Conservation (phyloP, 306 rosid genomes). For the Pterocarpus santalinus region DNA sequence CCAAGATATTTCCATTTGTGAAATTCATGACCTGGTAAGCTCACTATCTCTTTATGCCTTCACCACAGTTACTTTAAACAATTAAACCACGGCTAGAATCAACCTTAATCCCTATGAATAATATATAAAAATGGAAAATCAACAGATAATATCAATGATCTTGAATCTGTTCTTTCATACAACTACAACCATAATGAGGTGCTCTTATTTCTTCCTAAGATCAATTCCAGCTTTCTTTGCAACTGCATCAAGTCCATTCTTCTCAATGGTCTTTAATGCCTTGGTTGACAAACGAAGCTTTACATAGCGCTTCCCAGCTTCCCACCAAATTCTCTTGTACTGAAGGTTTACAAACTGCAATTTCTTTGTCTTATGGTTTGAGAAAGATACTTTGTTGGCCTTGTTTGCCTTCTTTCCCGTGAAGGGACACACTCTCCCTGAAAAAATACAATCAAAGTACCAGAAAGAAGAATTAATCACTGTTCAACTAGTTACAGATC, state of each 20-base stretch:
- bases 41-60: conserved; percentile 12
- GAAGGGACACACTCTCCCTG: conserved; percentile 89
- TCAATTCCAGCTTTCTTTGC: conserved; percentile 98
- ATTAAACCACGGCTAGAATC: not conserved
- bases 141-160: conserved; percentile 29
- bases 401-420: conserved; percentile 92
- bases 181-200: conserved; percentile 32
- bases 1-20: conserved; percentile 26
- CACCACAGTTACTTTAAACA: conserved; percentile 14
- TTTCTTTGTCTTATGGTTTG: conserved; percentile 89
- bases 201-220: conserved; percentile 73
- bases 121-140: not conserved
- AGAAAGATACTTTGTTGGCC: conserved; percentile 87
- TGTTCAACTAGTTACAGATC: conserved; percentile 6
- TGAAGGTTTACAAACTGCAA: conserved; percentile 95
- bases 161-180: conserved; percentile 15
- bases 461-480: not conserved
- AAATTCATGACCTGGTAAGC: conserved; percentile 31
- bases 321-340: conserved; percentile 97
- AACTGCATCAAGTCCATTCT: conserved; percentile 93
- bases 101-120: conserved; percentile 5
- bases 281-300: conserved; percentile 92
- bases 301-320: conserved; percentile 92
- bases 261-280: conserved; percentile 94
- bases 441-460: conserved; percentile 21